phyloP scores from a whole-genome alignment of 805 yeast species.

The Teunomyces atbi region DNA sequence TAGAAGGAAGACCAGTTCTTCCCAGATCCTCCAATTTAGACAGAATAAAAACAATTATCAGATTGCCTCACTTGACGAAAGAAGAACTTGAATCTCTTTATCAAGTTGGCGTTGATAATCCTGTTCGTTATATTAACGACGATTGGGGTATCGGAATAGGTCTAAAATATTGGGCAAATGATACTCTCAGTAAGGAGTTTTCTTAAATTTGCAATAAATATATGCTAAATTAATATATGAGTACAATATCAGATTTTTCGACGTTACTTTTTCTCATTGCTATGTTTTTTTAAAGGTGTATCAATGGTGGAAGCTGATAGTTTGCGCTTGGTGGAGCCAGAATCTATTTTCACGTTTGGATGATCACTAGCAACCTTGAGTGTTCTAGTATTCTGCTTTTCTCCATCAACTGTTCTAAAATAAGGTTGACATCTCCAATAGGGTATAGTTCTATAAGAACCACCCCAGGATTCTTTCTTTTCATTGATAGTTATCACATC shows the following conservation, averaged over 20 bases:
- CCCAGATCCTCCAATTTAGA: constrained; percentile 72
- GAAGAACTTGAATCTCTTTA: constrained; percentile 37
- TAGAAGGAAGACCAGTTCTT: constrained; percentile 57
- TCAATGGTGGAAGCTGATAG: not conserved
- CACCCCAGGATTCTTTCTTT: constrained; percentile 65
- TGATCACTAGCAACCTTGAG: constrained; percentile 39
- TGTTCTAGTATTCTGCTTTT: constrained; percentile 37
- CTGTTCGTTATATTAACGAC: constrained; percentile 31
- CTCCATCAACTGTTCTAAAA: constrained; percentile 86
- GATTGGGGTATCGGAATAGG: constrained; percentile 39
- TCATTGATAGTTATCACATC: constrained; percentile 60
- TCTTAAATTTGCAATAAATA: not conserved
- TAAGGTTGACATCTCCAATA: constrained; percentile 97
- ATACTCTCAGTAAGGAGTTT: constrained; percentile 11
- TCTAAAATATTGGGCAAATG: constrained; percentile 38
- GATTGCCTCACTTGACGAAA: constrained; percentile 33
- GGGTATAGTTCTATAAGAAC: constrained; percentile 75
- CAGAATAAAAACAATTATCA: constrained; percentile 48
- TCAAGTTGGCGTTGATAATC: constrained; percentile 26
- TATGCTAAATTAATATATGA: not conserved
- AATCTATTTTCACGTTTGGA: not conserved
- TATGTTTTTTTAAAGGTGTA: not conserved
- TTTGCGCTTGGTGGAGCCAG: not conserved
- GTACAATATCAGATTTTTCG: not conserved
- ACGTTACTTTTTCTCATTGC: not conserved